Evolutionary conservation across 2,329 filamentous ascomycete species (phyloP), one percentile per base, ranked within the genome.

Genomic region (Trichothecium sympodiale): DNA sequence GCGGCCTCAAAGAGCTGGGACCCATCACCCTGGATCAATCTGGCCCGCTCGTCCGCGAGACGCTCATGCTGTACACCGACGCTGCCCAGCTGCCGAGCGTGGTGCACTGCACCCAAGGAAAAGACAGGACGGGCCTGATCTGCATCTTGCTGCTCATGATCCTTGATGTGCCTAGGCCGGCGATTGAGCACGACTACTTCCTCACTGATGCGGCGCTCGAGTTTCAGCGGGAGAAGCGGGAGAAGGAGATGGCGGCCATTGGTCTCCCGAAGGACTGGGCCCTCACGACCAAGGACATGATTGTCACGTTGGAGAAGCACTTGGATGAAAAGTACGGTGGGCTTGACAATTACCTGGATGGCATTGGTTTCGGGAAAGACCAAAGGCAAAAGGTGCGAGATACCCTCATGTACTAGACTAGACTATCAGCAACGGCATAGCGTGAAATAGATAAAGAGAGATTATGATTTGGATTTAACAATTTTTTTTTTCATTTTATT

Each of bases 21-120:
- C 65, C 71, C 15, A 75, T 83, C 48, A 84, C 78, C 1, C 56
- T 94, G 4, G 75, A 83, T 44, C 67, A 76, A 37, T 85, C 79
- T 35, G 73, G 69, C 0, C 53, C 59, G 1, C 80, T 84, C 49
- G 69, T 86, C 14, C 65, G 64, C 17, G 41, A 55, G 34, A 47
- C 49, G 6, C 43, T 62, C 26, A 44, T 42, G 8, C 38, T 58
- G 1, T 59, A 56, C 35, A 43, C 52, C 5, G 36, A 37, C 7
- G 17, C 41, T 3, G 46, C 54, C 0, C 65, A 65, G 13, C 75
- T 77, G 43, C 85, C 86, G 0, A 56, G 78, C 1, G 52, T 94
- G 7, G 61, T 91, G 3, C 85, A 94, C 56, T 94, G 87, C 56
- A 91, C 86, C 1, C 85, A 93, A 49, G 87, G 87, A 39, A 94